These are phyloP conservation scores for Verticillium nubilum DNA, from an alignment of 2,329 filamentous ascomycete genomes.

Conservation along the genomic window DNA sequence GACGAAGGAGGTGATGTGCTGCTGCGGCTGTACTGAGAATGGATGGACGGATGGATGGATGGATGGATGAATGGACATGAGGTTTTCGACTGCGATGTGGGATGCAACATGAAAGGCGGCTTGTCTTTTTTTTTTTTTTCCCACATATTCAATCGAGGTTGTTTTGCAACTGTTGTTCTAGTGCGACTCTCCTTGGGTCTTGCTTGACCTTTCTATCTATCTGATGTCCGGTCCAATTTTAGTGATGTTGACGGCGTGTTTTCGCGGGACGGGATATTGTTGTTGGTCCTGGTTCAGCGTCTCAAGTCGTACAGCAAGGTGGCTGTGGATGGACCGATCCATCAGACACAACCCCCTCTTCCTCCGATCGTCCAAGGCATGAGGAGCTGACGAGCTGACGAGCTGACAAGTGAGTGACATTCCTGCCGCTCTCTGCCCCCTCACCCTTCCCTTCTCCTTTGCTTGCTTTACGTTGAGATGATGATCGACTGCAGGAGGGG, in stretches of 20 bases:
- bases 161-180: slow-evolving; percentile 1
- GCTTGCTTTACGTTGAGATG: background rate
- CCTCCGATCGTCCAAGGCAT: background rate
- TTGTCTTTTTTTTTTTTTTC: background rate
- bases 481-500: background rate
- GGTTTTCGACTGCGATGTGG: background rate
- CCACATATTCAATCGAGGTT: slow-evolving; percentile 19
- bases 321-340: background rate
- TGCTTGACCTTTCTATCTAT: background rate
- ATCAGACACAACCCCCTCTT: background rate
- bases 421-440: background rate
- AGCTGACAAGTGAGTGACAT: background rate
- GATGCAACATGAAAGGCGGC: background rate
- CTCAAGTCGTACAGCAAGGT: background rate
- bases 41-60: slow-evolving; percentile 13
- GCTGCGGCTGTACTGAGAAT: slow-evolving; percentile 16
- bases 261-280: background rate
- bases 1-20: background rate
- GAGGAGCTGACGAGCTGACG: background rate
- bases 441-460: background rate
- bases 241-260: background rate
- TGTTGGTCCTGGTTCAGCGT: background rate
- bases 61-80: slow-evolving; percentile 15
- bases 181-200: background rate
- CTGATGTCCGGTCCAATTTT: background rate